Percentiles rank a stretch among this genome's conserved stretches.
These are phyloP conservation scores for Cadophora gregata DNA, from an alignment of 2,329 filamentous ascomycete genomes.

Conservation along the genomic window DNA sequence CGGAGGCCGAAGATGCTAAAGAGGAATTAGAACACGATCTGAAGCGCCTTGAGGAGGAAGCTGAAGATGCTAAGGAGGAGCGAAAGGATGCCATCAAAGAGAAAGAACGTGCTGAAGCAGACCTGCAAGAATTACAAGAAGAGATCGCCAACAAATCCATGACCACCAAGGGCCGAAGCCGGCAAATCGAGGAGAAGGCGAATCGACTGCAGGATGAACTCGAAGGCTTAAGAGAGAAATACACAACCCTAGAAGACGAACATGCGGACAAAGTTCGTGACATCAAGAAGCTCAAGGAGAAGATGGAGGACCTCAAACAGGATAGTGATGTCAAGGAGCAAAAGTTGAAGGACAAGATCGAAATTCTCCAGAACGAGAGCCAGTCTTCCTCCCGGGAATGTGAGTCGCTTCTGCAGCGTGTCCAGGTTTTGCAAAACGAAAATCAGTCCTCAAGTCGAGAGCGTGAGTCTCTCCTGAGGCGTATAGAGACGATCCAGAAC, in stretches of 20 bases:
- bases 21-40: constrained; percentile 62
- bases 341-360: constrained; percentile 49
- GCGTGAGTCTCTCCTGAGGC: constrained; percentile 52
- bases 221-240: constrained; percentile 55
- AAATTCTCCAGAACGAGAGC: constrained; percentile 50
- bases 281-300: constrained; percentile 49
- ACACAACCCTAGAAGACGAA: constrained; percentile 49
- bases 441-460: constrained; percentile 44
- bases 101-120: constrained; percentile 62
- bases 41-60: constrained; percentile 58
- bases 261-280: constrained; percentile 51
- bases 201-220: constrained; percentile 71
- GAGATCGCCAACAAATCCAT: constrained; percentile 82
- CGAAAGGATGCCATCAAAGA: constrained; percentile 59
- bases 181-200: constrained; percentile 76
- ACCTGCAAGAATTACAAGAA: constrained; percentile 72
- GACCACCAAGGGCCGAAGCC: constrained; percentile 73
- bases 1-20: constrained; percentile 51
- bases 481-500: constrained; percentile 48
- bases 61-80: constrained; percentile 60
- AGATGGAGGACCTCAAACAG: constrained; percentile 46
- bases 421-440: constrained; percentile 26
- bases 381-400: constrained; percentile 40
- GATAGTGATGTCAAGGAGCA: constrained; percentile 42
- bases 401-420: constrained; percentile 25